Base-by-base conservation (phyloP, 2,329 filamentous ascomycete genomes). In the Tolypocladium endophyticum region DNA sequence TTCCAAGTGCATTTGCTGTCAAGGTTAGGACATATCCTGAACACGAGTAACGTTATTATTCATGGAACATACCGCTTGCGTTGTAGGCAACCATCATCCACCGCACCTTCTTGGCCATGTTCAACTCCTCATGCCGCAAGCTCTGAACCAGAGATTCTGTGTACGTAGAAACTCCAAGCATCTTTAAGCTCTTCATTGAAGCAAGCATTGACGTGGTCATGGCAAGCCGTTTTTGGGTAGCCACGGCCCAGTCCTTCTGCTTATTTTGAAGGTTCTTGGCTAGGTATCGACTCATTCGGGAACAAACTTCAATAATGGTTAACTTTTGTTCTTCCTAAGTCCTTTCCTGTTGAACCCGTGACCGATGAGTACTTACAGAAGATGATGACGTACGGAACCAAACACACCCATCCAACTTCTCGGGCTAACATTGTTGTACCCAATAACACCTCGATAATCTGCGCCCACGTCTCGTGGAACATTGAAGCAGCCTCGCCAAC, bases 401-500 rank as follows among this genome's bases (percentile, higher is more conserved):
- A 72, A 64, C 70, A 77, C 4, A 79, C 60, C 75, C 76, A 78
- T 14, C 76, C 73, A 4, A 80, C 71, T 61, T 77, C 62, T 16
- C 61, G 61, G 9, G 71, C 69, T 2, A 80, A 62, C 57, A 80
- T 66, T 8, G 59, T 55, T 2, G 76, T 68, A 1, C 76, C 78
- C 41, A 79, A 65, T 0, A 71, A 43, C 0, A 78, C 71, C 59
- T 79, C 77, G 0, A 78, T n/a, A 1, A 71, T 43, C 18, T 76
- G 69, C 0, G 72, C 76, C 74, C 76, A 78, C 0, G 69, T 71
- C 50, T 79, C 76, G 55, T 79, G 76, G 18, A 75, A 60, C 71
- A 78, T 73, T 36, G 69, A 66, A 0, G 66, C 68, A 7, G 71
- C 67, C 0, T 63, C 63, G 1, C 69, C 70, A 0, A 78, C 64